Evolutionary conservation across 1,284 basidiomycete species (phyloP).

Genomic region (Cutaneotrichosporon sp.): DNA sequence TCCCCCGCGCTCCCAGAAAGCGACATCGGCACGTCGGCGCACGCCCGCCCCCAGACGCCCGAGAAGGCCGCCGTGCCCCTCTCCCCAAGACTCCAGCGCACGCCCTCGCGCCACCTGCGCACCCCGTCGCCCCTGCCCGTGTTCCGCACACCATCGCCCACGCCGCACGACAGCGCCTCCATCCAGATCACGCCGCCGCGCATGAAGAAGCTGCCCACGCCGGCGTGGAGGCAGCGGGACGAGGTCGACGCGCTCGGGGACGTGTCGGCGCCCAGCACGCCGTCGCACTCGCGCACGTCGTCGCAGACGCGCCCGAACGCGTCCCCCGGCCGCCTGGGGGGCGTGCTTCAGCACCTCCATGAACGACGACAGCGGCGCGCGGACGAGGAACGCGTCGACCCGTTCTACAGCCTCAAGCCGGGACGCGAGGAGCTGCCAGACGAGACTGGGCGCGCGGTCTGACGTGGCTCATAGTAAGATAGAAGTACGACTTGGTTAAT

Average conservation of each 20-base stretch:
- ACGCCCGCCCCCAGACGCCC: background rate
- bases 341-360: background rate
- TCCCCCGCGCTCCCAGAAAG: background rate
- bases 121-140: background rate
- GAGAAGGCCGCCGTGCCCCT: background rate
- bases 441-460: background rate
- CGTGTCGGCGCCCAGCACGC: background rate
- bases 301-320: background rate
- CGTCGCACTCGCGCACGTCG: background rate
- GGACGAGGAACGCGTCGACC: background rate
- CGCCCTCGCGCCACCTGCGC: background rate
- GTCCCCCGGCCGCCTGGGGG: background rate
- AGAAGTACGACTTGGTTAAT: too few relatives aligned
- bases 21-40: background rate
- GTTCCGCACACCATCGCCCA: background rate
- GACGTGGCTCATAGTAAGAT: background rate
- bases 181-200: background rate
- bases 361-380: background rate
- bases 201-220: background rate
- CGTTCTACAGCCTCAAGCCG: background rate
- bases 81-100: background rate
- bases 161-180: too few relatives aligned
- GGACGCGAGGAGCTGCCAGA: background rate
- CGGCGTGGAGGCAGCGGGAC: background rate
- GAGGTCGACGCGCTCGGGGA: slow-evolving; percentile 6